Percentiles rank a stretch among this genome's conserved stretches.
These are phyloP conservation scores for Russula virescens DNA, from an alignment of 768 basidiomycete species.

Conservation along the genomic window DNA sequence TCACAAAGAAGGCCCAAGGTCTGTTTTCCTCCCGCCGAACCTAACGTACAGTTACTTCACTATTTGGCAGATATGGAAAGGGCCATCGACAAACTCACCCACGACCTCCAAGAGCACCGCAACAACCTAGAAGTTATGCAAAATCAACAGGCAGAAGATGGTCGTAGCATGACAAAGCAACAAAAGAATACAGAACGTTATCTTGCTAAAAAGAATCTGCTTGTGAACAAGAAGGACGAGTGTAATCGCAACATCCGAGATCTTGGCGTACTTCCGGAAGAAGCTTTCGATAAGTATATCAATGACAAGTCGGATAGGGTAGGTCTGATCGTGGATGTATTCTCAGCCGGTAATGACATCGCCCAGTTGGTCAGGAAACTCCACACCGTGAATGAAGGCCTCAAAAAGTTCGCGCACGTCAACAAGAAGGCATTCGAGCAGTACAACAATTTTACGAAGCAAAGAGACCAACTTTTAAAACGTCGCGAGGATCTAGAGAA, in stretches of 20 bases:
- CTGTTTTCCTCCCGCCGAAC: neutral
- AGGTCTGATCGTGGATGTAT: slow-evolving; percentile 27
- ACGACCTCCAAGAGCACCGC: slow-evolving; percentile 62
- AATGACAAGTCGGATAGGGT: slow-evolving; percentile 85
- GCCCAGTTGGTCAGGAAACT: slow-evolving; percentile 84
- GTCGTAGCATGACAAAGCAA: slow-evolving; percentile 77
- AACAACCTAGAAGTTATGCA: slow-evolving; percentile 67
- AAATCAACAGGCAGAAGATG: slow-evolving; percentile 80
- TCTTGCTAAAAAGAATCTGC: slow-evolving; percentile 85
- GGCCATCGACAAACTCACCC: slow-evolving; percentile 55
- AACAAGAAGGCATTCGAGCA: slow-evolving; percentile 99
- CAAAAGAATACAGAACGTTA: slow-evolving; percentile 96
- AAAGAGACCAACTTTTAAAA: slow-evolving; percentile 82
- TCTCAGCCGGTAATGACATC: neutral
- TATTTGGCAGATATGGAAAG: slow-evolving; percentile 57
- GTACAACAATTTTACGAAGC: slow-evolving; percentile 96
- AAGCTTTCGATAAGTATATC: slow-evolving; percentile 94
- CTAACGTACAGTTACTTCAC: neutral
- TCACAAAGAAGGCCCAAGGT: slow-evolving; percentile 64
- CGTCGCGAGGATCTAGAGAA: slow-evolving; percentile 89
- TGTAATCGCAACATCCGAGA: slow-evolving; percentile 95
- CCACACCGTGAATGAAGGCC: slow-evolving; percentile 84
- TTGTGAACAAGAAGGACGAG: slow-evolving; percentile 81
- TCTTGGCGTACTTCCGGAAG: slow-evolving; percentile 92
- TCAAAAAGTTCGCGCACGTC: slow-evolving; percentile 96